Evolutionary conservation across 176 grass and related monocot species (phyloP).

Genomic region (Triticum timopheevii): DNA sequence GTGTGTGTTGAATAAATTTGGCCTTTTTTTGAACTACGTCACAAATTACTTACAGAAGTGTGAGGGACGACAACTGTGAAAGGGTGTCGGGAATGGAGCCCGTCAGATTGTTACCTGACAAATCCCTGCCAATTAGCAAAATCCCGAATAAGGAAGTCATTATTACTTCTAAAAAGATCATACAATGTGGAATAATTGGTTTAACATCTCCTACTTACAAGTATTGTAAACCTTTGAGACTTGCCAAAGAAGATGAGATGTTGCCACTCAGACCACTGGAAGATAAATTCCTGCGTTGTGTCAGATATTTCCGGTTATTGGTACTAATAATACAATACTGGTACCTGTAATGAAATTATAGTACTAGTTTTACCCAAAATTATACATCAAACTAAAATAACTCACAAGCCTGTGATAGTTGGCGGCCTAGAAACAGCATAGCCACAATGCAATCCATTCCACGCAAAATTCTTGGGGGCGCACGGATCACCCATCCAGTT

Average conservation of each 20-base stretch:
- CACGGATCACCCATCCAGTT: no score
- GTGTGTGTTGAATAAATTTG: neutral
- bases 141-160: neutral
- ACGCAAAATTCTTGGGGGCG: no score
- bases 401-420: no score
- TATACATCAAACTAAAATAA: no score
- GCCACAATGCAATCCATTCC: no score
- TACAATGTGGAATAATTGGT: neutral
- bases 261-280: slow-evolving; percentile 44
- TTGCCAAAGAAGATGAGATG: slow-evolving; percentile 43
- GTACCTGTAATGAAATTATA: no score
- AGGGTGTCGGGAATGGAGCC: slow-evolving; percentile 53
- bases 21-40: neutral
- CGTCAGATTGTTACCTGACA: slow-evolving; percentile 64
- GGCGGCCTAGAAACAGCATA: no score
- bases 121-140: slow-evolving; percentile 44
- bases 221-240: slow-evolving; percentile 30
- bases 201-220: slow-evolving; percentile 29
- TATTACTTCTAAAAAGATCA: neutral
- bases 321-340: neutral
- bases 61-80: slow-evolving; percentile 32
- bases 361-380: neutral
- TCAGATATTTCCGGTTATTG: neutral
- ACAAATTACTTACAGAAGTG: slow-evolving; percentile 47
- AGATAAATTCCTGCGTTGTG: slow-evolving; percentile 42